Evolutionary conservation across 1,139 yeast species (phyloP).

Genomic region (Lodderomyces jiufengensis): DNA sequence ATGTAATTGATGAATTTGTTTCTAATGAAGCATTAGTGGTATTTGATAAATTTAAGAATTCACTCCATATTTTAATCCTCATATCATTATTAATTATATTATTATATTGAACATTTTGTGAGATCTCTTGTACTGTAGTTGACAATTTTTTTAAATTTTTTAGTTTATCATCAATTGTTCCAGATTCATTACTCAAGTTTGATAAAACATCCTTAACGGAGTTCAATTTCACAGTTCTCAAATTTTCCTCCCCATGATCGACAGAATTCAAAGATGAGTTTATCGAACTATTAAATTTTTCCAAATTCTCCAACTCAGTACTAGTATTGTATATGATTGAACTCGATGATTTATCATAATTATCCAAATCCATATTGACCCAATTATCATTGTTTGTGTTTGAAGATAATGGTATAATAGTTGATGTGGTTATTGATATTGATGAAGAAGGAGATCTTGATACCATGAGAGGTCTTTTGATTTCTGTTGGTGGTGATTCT

Average conservation of each 20-base stretch:
- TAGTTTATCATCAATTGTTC: neutral
- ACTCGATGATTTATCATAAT: too few species aligned
- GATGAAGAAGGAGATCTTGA: neutral
- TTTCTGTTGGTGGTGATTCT: neutral
- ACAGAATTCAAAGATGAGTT: too few species aligned
- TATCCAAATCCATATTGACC: slow-evolving; percentile 41
- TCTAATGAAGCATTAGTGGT: neutral
- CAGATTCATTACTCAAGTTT: too few species aligned
- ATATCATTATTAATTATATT: slow-evolving; percentile 34
- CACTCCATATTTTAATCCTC: slow-evolving; percentile 49
- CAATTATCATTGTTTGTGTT: slow-evolving; percentile 5
- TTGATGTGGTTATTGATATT: neutral
- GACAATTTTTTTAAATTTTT: neutral
- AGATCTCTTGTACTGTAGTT: slow-evolving; percentile 13
- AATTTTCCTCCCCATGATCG: too few species aligned
- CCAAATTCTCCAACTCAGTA: too few species aligned
- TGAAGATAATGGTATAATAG: neutral
- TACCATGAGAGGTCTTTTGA: neutral
- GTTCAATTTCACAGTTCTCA: too few species aligned
- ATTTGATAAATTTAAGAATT: slow-evolving; percentile 27
- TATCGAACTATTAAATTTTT: slow-evolving; percentile 26
- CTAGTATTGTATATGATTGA: neutral
- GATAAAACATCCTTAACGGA: too few species aligned
- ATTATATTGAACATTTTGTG: neutral
- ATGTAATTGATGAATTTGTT: neutral